These are phyloP conservation scores for Pezicula carpinea DNA, from an alignment of 2,329 filamentous ascomycete species.

Conservation along the genomic window DNA sequence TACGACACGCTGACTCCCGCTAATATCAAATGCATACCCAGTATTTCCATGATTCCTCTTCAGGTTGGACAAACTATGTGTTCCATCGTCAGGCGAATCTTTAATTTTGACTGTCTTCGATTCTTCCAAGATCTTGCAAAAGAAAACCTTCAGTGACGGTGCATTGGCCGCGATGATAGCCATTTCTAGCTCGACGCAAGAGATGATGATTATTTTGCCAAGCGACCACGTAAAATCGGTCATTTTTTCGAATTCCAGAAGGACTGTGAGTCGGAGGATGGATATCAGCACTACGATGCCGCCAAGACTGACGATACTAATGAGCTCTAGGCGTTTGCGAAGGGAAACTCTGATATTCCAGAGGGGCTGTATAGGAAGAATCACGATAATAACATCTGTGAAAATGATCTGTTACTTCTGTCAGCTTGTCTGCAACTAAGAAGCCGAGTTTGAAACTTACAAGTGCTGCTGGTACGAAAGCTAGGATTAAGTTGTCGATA, in stretches of 20 bases:
- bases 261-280: slow-evolving; percentile 10
- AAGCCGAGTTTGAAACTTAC: neutral
- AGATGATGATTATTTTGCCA: slow-evolving; percentile 29
- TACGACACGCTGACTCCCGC: too few relatives aligned
- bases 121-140: slow-evolving; percentile 1
- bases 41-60: too few relatives aligned
- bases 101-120: neutral
- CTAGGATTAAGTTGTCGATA: slow-evolving; percentile 11
- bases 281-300: slow-evolving; percentile 21
- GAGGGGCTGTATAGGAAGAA: slow-evolving; percentile 35
- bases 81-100: neutral
- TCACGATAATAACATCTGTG: slow-evolving; percentile 22
- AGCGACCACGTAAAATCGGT: slow-evolving; percentile 26
- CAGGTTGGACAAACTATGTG: too few relatives aligned
- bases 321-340: slow-evolving; percentile 14
- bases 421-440: neutral
- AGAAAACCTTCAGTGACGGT: slow-evolving; percentile 26
- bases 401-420: slow-evolving; percentile 4
- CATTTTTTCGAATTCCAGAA: slow-evolving; percentile 16
- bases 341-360: slow-evolving; percentile 39
- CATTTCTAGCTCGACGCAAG: slow-evolving; percentile 27
- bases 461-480: slow-evolving; percentile 10
- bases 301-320: slow-evolving; percentile 27
- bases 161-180: slow-evolving; percentile 31
- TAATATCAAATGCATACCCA: too few relatives aligned